phyloP scores from a whole-genome alignment of 2,329 filamentous ascomycete species.

The Stachybotrys echinatus region DNA sequence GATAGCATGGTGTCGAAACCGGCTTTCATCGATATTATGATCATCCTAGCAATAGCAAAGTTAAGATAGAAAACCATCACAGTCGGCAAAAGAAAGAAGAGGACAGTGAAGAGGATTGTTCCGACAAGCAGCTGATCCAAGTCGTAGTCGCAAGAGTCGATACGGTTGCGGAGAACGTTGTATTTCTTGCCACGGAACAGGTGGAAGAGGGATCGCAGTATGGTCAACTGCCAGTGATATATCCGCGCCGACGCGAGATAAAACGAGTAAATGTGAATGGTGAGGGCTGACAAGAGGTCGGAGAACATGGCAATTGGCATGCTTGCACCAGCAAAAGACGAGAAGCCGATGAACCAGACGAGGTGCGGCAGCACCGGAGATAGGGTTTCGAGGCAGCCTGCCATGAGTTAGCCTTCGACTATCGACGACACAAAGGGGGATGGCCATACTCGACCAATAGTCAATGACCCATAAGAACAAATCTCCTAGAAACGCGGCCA shows the following conservation, averaged over 20 bases:
- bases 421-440: no score
- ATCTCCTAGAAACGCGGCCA: conserved; percentile 90
- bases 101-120: conserved; percentile 90
- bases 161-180: conserved; percentile 93
- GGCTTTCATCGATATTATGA: conserved; percentile 90
- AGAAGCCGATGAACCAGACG: conserved; percentile 90
- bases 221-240: conserved; percentile 97
- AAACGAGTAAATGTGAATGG: conserved; percentile 95
- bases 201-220: conserved; percentile 96
- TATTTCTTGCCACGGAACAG: conserved; percentile 97
- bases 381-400: conserved; percentile 70
- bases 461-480: conserved; percentile 98
- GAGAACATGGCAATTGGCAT: conserved; percentile 97
- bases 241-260: conserved; percentile 96
- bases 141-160: conserved; percentile 98
- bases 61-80: conserved; percentile 96
- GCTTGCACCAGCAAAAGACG: conserved; percentile 90
- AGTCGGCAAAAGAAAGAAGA: conserved; percentile 92
- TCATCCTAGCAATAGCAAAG: conserved; percentile 90
- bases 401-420: conserved; percentile 19
- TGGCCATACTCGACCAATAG: conserved; percentile 87
- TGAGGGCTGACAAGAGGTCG: conserved; percentile 84
- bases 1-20: conserved; percentile 86
- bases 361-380: conserved; percentile 77
- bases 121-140: conserved; percentile 93